Evolutionary conservation across 306 rosid species (phyloP).

Genomic region (Aeschynomene evenia): DNA sequence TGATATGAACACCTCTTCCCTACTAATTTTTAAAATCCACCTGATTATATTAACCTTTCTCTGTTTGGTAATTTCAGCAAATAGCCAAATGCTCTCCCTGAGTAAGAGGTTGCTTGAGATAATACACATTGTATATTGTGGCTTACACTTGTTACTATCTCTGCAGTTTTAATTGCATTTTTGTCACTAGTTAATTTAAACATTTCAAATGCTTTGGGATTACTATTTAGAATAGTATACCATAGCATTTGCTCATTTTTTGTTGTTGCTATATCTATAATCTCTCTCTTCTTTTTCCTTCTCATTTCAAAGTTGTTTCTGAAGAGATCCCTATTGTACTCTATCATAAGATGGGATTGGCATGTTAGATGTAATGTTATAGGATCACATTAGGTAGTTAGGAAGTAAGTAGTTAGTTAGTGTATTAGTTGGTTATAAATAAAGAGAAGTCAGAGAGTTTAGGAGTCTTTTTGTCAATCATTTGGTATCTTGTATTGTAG

Average conservation of each 20-base stretch:
- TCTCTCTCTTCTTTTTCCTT: neutral
- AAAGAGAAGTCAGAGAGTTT: no score
- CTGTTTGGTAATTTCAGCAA: neutral
- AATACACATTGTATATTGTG: neutral
- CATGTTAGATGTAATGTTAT: conserved; percentile 2
- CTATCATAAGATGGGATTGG: neutral
- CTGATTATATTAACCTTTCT: neutral
- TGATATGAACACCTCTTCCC: neutral
- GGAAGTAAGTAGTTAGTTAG: no score
- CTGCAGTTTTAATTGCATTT: conserved; percentile 70
- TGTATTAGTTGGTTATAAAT: no score
- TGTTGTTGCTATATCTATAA: no score
- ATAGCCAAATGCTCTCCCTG: neutral
- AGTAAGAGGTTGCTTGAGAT: neutral
- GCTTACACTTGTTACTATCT: conserved; percentile 31
- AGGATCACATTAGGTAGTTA: no score
- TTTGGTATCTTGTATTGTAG: no score
- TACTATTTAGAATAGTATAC: conserved; percentile 11
- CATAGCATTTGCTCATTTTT: neutral
- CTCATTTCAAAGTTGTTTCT: conserved; percentile 5
- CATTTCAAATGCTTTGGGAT: conserved; percentile 24
- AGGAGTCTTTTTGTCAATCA: no score
- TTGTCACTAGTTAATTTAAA: conserved; percentile 13
- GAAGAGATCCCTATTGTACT: conserved; percentile 28
- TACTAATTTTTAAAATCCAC: neutral